Base-by-base conservation (phyloP, 306 rosid species). In the Boehmeria nivea region DNA sequence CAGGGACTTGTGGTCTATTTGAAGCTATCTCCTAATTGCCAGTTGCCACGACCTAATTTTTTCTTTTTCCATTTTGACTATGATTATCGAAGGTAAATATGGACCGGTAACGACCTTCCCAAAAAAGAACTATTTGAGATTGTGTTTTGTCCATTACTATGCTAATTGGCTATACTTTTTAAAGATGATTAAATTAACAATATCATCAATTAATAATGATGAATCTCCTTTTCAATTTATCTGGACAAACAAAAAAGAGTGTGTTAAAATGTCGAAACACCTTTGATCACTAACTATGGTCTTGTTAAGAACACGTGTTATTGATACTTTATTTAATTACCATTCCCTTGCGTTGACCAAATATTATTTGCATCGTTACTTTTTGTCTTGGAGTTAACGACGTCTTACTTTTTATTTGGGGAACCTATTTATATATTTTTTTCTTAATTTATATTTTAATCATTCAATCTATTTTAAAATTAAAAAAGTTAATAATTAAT, bases 231-330 rank as follows among this genome's bases (percentile, higher is more conserved):
- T 40, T 40, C 44, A 15, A n/a, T 11, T 49, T 20, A 24, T 40
- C 47, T 56, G 27, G 47, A 59, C 65, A n/a, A 63, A 56, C 64
- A 20, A 15, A 64, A 59, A 57, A 48, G 54, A 71, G 61, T 58
- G 52, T 51, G 6, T 14, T 49, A 19, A 55, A 52, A 33, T 44
- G 66, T 66, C 58, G 48, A 54, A 54, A n/a, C 43, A 67, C 24
- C 64, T 55, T 71, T 76, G 78, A 78, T 80, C 82, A 78, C 82
- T 73, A 69, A 66, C 59, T 24, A 64, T 31, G 78, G 76, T 60
- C 11, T 33, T 27, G n/a, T 69, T 56, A 27, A 20, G 1, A 50
- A 74, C 86, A 78, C 78, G 78, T 85, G 81, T 78, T 61, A 22
- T 48, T 54, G 42, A n/a, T 43, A 28, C 34, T 28, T 28, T 3